These are phyloP conservation scores for Pythium periplocum DNA, from an alignment of 352 stramenopile genomes.

Conservation along the genomic window DNA sequence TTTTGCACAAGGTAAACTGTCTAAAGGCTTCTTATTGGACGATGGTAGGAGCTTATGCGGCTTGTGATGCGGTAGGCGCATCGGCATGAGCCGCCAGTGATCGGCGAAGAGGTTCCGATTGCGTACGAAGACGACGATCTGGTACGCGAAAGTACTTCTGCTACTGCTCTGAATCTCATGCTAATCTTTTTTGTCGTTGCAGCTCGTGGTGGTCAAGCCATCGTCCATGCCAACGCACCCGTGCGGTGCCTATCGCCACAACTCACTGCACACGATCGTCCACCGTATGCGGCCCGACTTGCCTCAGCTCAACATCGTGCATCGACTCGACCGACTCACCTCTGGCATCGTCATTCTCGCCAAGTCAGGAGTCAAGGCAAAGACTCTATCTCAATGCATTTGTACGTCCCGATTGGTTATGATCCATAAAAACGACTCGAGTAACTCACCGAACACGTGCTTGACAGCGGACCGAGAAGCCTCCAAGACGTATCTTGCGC, in stretches of 20 bases:
- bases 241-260: slow-evolving; percentile 93
- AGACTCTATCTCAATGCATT: slow-evolving; percentile 65
- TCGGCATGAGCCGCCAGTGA: slow-evolving; percentile 95
- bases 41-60: too few species aligned
- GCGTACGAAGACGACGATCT: slow-evolving; percentile 74
- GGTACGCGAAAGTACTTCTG: slow-evolving; percentile 20
- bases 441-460: neutral
- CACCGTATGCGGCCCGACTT: slow-evolving; percentile 67
- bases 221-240: slow-evolving; percentile 93
- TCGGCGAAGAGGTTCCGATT: slow-evolving; percentile 70
- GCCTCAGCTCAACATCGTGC: slow-evolving; percentile 82
- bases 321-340: slow-evolving; percentile 96
- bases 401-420: slow-evolving; percentile 23
- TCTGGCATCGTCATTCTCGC: slow-evolving; percentile 89
- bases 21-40: too few species aligned
- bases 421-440: too few species aligned
- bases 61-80: slow-evolving; percentile 57
- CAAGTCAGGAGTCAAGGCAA: slow-evolving; percentile 70
- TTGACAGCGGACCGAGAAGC: slow-evolving; percentile 63
- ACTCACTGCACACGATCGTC: slow-evolving; percentile 89
- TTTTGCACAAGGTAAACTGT: slow-evolving; percentile 82
- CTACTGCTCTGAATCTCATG: slow-evolving; percentile 4
- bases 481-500: slow-evolving; percentile 94
- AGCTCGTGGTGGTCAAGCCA: slow-evolving; percentile 88
- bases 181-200: neutral